phyloP scores from a whole-genome alignment of 192 early-diverging fungal genomes.

The Linnemannia schmuckeri region DNA sequence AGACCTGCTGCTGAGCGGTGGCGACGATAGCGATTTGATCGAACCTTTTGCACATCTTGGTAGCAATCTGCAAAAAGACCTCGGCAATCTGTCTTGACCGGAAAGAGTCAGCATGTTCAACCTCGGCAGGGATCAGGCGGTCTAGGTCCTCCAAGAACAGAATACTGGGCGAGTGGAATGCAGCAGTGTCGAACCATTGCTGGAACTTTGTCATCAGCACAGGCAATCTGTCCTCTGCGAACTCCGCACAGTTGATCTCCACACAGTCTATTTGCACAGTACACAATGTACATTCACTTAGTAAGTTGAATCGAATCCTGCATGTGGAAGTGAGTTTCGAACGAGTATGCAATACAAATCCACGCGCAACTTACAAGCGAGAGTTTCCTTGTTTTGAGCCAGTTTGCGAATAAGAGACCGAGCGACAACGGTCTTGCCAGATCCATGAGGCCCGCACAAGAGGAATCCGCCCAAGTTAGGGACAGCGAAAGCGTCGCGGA shows the following conservation, averaged over 20 bases:
- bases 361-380: constrained; percentile 56
- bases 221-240: constrained; percentile 69
- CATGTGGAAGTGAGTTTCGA: constrained; percentile 30
- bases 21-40: constrained; percentile 71
- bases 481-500: constrained; percentile 54
- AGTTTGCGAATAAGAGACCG: constrained; percentile 63
- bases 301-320: neutral
- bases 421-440: constrained; percentile 80
- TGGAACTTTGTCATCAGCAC: constrained; percentile 71
- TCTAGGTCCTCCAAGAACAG: constrained; percentile 85
- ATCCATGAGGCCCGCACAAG: constrained; percentile 78
- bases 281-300: constrained; percentile 1
- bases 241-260: constrained; percentile 68
- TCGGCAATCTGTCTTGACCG: constrained; percentile 75
- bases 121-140: constrained; percentile 76
- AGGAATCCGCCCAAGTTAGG: constrained; percentile 69
- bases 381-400: constrained; percentile 53
- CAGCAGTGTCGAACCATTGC: constrained; percentile 73
- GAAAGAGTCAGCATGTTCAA: constrained; percentile 79
- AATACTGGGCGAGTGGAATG: constrained; percentile 78
- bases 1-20: constrained; percentile 74
- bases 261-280: constrained; percentile 60
- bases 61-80: constrained; percentile 69
- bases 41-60: constrained; percentile 59
- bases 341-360: constrained; percentile 30